Evolutionary conservation across 2,329 filamentous ascomycete genomes (phyloP).

Genomic region (Ophiostoma quercus): DNA sequence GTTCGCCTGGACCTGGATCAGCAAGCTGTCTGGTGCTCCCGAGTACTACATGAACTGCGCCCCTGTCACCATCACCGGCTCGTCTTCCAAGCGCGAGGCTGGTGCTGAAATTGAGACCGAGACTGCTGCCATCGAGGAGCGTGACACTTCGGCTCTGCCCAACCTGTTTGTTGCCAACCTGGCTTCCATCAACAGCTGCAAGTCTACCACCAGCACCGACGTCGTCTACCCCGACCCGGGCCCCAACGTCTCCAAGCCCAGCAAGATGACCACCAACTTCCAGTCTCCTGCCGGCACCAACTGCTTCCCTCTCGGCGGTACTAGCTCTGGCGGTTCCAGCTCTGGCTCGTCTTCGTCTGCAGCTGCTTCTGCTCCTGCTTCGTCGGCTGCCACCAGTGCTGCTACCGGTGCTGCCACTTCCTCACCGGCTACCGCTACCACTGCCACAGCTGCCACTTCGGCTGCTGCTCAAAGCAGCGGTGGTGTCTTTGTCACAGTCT

Average conservation of each 20-base stretch:
- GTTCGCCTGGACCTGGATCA: conserved; percentile 59
- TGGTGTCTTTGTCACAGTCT: conserved; percentile 41
- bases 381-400: background rate
- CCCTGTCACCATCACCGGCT: conserved; percentile 45
- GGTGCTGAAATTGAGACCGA: conserved; percentile 40
- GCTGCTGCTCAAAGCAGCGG: conserved; percentile 13
- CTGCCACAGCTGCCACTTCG: background rate
- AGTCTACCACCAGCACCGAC: conserved; percentile 28
- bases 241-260: conserved; percentile 28
- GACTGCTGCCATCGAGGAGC: conserved; percentile 20
- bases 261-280: conserved; percentile 27
- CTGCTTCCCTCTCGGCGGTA: conserved; percentile 26
- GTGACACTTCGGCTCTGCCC: conserved; percentile 39
- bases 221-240: conserved; percentile 31
- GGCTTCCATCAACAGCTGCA: conserved; percentile 33
- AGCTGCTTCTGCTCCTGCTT: conserved; percentile 10
- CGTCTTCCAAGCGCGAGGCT: conserved; percentile 25
- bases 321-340: conserved; percentile 17
- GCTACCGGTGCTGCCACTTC: background rate
- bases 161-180: conserved; percentile 55
- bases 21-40: conserved; percentile 51
- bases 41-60: conserved; percentile 68
- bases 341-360: conserved; percentile 30
- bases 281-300: conserved; percentile 23
- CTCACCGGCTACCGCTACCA: background rate